Conservation (phyloP, 441 rosid genomes). For the Biscutella auriculata region DNA sequence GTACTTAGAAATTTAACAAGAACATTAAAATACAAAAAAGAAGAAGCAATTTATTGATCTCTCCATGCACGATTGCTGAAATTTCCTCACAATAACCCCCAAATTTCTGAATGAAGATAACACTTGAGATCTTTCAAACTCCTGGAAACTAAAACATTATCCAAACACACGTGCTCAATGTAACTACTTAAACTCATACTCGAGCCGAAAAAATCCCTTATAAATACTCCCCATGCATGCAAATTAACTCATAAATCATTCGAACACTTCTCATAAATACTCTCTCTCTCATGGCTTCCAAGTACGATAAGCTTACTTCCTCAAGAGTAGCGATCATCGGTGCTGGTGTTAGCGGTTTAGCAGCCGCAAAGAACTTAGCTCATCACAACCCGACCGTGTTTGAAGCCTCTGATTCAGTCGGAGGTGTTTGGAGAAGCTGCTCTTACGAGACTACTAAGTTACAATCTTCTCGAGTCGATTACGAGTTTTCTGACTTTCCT, state of each 20-base stretch:
- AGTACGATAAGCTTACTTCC: conserved; percentile 9
- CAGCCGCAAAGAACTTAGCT: conserved; percentile 57
- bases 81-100: conserved; percentile 19
- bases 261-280: conserved; percentile 17
- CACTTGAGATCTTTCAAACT: conserved; percentile 18
- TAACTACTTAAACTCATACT: neutral
- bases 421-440: conserved; percentile 82
- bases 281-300: neutral
- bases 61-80: conserved; percentile 5
- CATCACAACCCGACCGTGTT: conserved; percentile 49
- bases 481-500: conserved; percentile 73
- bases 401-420: conserved; percentile 61
- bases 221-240: too few species aligned
- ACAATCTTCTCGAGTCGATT: conserved; percentile 51
- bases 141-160: conserved; percentile 1
- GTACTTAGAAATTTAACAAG: conserved; percentile 18
- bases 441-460: conserved; percentile 65
- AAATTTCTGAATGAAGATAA: neutral
- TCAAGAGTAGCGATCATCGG: conserved; percentile 64
- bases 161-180: conserved; percentile 20
- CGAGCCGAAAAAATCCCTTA: neutral
- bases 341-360: conserved; percentile 77
- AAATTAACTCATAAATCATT: neutral
- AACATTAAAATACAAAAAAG: neutral
- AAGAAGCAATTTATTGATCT: neutral